Base-by-base conservation (phyloP, 2,329 filamentous ascomycete genomes). In the Aspergillus ochraceus region DNA sequence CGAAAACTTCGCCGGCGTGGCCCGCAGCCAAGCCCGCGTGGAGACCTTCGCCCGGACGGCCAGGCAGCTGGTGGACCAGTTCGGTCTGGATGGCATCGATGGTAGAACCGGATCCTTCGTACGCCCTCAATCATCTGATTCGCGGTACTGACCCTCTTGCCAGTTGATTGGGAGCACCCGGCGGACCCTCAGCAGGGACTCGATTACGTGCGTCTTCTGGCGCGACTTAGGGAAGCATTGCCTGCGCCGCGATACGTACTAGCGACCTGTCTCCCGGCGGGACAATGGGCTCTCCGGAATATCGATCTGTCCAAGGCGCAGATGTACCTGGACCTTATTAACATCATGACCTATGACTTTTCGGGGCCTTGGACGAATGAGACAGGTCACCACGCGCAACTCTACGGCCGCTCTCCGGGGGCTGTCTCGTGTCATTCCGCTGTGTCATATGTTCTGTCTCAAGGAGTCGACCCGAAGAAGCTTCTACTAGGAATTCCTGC, bases 121-220 rank as follows among this genome's bases (percentile, higher is more conserved):
- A 51, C 51, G 26, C 24, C 30, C 19, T 36, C 30, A 29, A 11
- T 30, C 26, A 20, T 52, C 5, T 1, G 20, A 22, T 5, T 17
- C 45, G n/a, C 26, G 26, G 17, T 58, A 49, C 49, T 57, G 30
- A 57, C 36, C 10, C 14, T 36, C 17, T 42, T 20, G 12, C 36
- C 29, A 94, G 90, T 95, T 71, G 88, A 90, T 68, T 95, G 91
- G 91, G 88, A 92, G 71, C 90, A 91, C 67, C 90, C 91, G 2
- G 82, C 83, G 57, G 82, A 89, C 70, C 72, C 80, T 2, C 80
- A 86, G 55, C 85, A 93, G 74, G 90, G 90, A 24, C 79, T 82
- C 62, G 84, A 92, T 72, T 93, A 92, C 70, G 76, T 92, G 49
- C 81, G 84, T 19, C 82, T 95, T 26, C 81, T 94, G 30, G 84